phyloP scores from a whole-genome alignment of 1,139 yeast species.

The Hemisphaericaspora lyxosophila region DNA sequence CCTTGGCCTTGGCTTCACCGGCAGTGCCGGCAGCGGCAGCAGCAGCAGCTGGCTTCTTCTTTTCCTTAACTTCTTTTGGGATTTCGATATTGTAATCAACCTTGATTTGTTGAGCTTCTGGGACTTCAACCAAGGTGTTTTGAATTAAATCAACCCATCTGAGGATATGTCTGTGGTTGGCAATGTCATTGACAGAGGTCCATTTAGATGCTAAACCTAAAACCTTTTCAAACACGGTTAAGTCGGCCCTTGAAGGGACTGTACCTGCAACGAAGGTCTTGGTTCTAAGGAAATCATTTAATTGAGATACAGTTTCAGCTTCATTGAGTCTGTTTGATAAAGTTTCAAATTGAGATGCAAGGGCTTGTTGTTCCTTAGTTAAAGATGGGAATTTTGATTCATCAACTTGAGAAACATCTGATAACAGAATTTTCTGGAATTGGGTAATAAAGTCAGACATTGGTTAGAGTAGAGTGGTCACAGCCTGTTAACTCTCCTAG shows the following conservation, averaged over 20 bases:
- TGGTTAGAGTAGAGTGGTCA: slow-evolving; percentile 4
- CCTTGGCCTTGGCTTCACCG: slow-evolving; percentile 26
- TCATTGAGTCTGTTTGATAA: slow-evolving; percentile 58
- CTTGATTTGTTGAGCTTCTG: slow-evolving; percentile 51
- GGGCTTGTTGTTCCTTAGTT: slow-evolving; percentile 60
- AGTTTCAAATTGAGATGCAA: slow-evolving; percentile 77
- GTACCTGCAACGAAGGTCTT: slow-evolving; percentile 71
- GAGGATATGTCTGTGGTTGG: slow-evolving; percentile 70
- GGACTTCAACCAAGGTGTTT: slow-evolving; percentile 56
- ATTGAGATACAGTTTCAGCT: slow-evolving; percentile 54
- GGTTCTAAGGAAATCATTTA: slow-evolving; percentile 69
- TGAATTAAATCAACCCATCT: slow-evolving; percentile 93
- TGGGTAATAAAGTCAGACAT: slow-evolving; percentile 47
- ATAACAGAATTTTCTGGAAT: slow-evolving; percentile 42
- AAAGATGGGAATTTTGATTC: slow-evolving; percentile 36
- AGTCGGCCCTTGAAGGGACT: slow-evolving; percentile 66
- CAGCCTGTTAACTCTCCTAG: too few species aligned
- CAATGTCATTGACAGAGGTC: slow-evolving; percentile 53
- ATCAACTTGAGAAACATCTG: slow-evolving; percentile 28
- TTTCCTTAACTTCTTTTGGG: slow-evolving; percentile 56
- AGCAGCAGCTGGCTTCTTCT: slow-evolving; percentile 41
- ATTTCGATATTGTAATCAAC: slow-evolving; percentile 61
- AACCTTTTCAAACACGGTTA: slow-evolving; percentile 62
- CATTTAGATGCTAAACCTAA: slow-evolving; percentile 60
- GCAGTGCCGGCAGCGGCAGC: slow-evolving; percentile 10